Conservation (phyloP, 768 basidiomycete species). For the Myochromella boudieri region DNA sequence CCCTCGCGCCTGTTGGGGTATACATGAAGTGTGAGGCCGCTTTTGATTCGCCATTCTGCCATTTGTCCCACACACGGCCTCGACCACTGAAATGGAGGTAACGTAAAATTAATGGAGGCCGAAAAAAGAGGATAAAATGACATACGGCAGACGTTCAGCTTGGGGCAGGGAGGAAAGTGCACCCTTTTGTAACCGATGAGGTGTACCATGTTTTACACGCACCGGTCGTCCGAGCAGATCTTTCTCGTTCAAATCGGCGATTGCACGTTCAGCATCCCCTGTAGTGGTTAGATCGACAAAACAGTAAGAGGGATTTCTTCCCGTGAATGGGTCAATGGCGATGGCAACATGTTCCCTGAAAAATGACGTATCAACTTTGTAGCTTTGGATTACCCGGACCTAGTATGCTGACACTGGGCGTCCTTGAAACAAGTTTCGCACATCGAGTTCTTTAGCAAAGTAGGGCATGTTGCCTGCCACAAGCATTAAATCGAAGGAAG, state of each 20-base stretch:
- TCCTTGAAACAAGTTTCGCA: neutral
- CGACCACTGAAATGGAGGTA: neutral
- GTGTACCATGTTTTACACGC: neutral
- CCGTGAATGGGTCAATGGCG: constrained; percentile 7
- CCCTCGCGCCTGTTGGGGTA: neutral
- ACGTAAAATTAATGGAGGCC: neutral
- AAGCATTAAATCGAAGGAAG: too few relatives aligned
- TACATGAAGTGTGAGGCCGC: constrained; percentile 1
- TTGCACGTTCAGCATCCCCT: neutral
- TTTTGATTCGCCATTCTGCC: neutral
- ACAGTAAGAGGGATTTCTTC: constrained; percentile 6
- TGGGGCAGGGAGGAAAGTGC: neutral
- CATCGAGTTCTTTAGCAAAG: constrained; percentile 1
- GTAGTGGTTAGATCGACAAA: constrained; percentile 3
- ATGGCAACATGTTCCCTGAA: constrained; percentile 1
- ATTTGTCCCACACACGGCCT: constrained; percentile 1
- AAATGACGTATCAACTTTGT: too few relatives aligned
- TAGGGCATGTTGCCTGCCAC: constrained; percentile 4
- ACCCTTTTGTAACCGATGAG: neutral
- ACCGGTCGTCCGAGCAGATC: constrained; percentile 1
- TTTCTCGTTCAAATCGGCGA: neutral
- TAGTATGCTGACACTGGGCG: too few relatives aligned
- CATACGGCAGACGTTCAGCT: constrained; percentile 1
- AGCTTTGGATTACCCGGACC: too few relatives aligned
- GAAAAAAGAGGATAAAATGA: neutral